phyloP scores from a whole-genome alignment of 2,329 filamentous ascomycete species.

The Sphaerulina populicola region DNA sequence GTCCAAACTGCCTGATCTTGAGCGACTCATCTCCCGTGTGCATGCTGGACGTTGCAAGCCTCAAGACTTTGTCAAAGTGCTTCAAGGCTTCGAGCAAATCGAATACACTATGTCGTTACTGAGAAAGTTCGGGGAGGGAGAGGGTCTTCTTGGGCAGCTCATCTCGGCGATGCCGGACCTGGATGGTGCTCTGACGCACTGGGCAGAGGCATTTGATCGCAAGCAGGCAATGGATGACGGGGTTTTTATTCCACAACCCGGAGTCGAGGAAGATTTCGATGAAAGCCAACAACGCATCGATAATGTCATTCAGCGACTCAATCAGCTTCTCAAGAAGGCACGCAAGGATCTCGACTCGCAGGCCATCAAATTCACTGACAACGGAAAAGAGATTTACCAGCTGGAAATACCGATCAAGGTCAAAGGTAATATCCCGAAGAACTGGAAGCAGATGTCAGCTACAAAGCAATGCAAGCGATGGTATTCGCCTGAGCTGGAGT shows the following conservation, averaged over 20 bases:
- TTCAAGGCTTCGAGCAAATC: conserved; percentile 96
- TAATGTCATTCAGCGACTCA: conserved; percentile 64
- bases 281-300: conserved; percentile 67
- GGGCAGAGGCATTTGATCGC: conserved; percentile 88
- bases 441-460: conserved; percentile 94
- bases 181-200: conserved; percentile 63
- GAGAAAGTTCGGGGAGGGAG: conserved; percentile 62
- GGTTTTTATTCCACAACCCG: conserved; percentile 72
- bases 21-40: conserved; percentile 85
- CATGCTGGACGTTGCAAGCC: conserved; percentile 85
- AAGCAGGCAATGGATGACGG: conserved; percentile 68
- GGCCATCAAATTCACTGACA: conserved; percentile 53
- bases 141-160: conserved; percentile 75
- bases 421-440: conserved; percentile 65
- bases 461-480: conserved; percentile 86
- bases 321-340: conserved; percentile 61
- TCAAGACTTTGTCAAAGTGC: conserved; percentile 84
- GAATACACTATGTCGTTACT: conserved; percentile 85
- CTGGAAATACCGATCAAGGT: conserved; percentile 78
- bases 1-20: conserved; percentile 85
- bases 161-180: conserved; percentile 81
- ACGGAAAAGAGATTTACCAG: conserved; percentile 96
- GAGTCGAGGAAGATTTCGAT: conserved; percentile 89
- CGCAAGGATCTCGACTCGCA: conserved; percentile 67
- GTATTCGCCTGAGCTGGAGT: conserved; percentile 77